Evolutionary conservation across 23 red algal species (phyloP).

Genomic region (Cyanidioschyzon merolae): DNA sequence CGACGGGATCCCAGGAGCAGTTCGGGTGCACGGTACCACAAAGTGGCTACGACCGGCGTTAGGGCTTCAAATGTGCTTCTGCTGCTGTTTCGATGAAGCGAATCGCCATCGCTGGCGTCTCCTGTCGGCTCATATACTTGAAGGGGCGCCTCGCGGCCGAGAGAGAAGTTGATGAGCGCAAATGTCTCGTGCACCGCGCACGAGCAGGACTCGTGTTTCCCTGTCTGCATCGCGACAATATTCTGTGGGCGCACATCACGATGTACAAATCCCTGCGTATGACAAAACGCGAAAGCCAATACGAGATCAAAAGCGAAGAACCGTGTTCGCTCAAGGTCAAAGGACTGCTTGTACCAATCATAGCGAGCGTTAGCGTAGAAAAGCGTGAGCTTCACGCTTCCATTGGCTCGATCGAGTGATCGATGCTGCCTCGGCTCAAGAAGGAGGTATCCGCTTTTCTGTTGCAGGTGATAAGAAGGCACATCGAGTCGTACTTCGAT

Average conservation of each 20-base stretch:
- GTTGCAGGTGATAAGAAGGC: background rate
- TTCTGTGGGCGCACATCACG: slow-evolving; percentile 16
- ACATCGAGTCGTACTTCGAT: background rate
- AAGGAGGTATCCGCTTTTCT: background rate
- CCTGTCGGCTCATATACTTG: background rate
- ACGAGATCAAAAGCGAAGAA: slow-evolving; percentile 3
- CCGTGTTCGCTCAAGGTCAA: background rate
- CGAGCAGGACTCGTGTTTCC: background rate
- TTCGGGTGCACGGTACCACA: slow-evolving; percentile 35
- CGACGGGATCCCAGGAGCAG: slow-evolving; percentile 26
- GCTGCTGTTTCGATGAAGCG: background rate
- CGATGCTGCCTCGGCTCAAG: background rate
- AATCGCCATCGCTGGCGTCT: background rate
- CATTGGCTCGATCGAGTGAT: background rate
- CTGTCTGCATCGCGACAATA: background rate
- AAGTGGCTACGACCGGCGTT: slow-evolving; percentile 23
- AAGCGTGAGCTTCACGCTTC: background rate
- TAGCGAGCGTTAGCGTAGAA: background rate
- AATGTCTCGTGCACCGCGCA: background rate
- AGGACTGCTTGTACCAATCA: background rate
- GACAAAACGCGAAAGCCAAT: background rate
- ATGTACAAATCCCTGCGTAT: background rate
- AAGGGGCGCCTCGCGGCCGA: slow-evolving; percentile 5
- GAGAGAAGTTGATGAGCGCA: slow-evolving; percentile 8
- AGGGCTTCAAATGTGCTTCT: background rate